Evolutionary conservation across 768 basidiomycete genomes (phyloP).

Genomic region (Auricularia sp.): DNA sequence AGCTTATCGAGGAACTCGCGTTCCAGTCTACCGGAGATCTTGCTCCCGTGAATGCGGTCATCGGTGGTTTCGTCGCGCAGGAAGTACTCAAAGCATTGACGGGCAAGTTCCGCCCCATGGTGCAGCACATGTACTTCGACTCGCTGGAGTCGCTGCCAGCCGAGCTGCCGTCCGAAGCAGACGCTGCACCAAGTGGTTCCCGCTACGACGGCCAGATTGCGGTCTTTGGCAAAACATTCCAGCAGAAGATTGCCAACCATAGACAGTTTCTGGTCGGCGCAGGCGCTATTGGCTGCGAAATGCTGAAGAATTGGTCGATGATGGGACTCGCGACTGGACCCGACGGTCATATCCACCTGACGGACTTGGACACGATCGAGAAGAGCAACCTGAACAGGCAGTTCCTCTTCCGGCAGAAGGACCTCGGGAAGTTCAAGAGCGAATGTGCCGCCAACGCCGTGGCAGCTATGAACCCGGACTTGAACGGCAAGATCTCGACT

Average conservation of each 20-base stretch:
- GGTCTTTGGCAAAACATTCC: constrained; percentile 89
- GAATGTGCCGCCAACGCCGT: constrained; percentile 89
- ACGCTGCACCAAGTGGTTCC: constrained; percentile 69
- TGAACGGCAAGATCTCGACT: constrained; percentile 74
- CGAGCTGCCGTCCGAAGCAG: constrained; percentile 63
- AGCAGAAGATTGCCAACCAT: constrained; percentile 79
- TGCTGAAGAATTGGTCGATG: constrained; percentile 99
- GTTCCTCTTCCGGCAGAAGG: constrained; percentile 94
- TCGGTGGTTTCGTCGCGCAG: constrained; percentile 96
- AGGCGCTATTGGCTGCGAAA: constrained; percentile 98
- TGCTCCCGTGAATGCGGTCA: constrained; percentile 87
- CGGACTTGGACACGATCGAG: constrained; percentile 97
- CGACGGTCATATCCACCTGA: constrained; percentile 78
- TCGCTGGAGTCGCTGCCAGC: constrained; percentile 88
- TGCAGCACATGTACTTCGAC: constrained; percentile 94
- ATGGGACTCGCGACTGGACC: constrained; percentile 83
- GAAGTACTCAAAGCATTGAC: constrained; percentile 95
- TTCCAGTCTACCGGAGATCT: constrained; percentile 90
- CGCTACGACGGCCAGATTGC: constrained; percentile 94
- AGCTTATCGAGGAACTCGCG: constrained; percentile 65
- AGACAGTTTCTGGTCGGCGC: constrained; percentile 95
- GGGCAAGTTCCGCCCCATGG: constrained; percentile 94
- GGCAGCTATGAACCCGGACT: constrained; percentile 88
- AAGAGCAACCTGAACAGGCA: constrained; percentile 98
- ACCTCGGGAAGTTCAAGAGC: constrained; percentile 93